Percentiles rank a stretch among this genome's conserved stretches.
Conservation (phyloP, 73 alveolate species). For the Paramecium pentaurelia region DNA sequence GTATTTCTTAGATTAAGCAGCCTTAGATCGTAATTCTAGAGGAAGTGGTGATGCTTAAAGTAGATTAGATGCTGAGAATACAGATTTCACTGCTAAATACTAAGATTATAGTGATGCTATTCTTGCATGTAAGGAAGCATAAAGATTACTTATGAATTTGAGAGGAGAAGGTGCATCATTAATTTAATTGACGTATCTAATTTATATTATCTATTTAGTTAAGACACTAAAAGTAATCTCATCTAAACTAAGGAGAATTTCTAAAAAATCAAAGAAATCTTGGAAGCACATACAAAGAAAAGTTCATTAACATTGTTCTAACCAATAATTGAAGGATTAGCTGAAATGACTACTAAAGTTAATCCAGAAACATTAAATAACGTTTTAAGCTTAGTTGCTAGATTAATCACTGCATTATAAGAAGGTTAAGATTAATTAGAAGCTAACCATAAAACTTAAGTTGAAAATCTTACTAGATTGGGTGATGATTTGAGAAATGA, state of each 20-base stretch:
- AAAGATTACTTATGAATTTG: background rate
- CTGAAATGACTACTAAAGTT: slow-evolving; percentile 49
- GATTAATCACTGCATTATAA: slow-evolving; percentile 35
- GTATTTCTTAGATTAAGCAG: background rate
- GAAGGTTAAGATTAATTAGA: slow-evolving; percentile 48
- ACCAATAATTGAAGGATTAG: slow-evolving; percentile 46
- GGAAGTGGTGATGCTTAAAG: slow-evolving; percentile 9
- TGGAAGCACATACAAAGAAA: slow-evolving; percentile 32
- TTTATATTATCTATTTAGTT: background rate
- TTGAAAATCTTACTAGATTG: slow-evolving; percentile 41
- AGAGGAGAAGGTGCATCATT: slow-evolving; percentile 29
- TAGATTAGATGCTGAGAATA: slow-evolving; percentile 34
- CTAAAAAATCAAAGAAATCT: slow-evolving; percentile 33
- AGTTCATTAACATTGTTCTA: background rate
- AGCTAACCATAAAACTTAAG: slow-evolving; percentile 29
- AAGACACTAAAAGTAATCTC: slow-evolving; percentile 21
- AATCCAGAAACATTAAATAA: slow-evolving; percentile 42
- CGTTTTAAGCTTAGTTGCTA: slow-evolving; percentile 10
- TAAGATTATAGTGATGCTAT: slow-evolving; percentile 45
- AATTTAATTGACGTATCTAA: background rate
- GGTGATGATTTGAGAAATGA: slow-evolving; percentile 16
- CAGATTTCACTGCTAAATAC: slow-evolving; percentile 40
- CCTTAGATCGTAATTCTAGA: slow-evolving; percentile 28
- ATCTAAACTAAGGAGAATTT: slow-evolving; percentile 27
- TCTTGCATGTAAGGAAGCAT: slow-evolving; percentile 33